Evolutionary conservation across 768 basidiomycete genomes (phyloP).

Genomic region (Tulasnella sp.): DNA sequence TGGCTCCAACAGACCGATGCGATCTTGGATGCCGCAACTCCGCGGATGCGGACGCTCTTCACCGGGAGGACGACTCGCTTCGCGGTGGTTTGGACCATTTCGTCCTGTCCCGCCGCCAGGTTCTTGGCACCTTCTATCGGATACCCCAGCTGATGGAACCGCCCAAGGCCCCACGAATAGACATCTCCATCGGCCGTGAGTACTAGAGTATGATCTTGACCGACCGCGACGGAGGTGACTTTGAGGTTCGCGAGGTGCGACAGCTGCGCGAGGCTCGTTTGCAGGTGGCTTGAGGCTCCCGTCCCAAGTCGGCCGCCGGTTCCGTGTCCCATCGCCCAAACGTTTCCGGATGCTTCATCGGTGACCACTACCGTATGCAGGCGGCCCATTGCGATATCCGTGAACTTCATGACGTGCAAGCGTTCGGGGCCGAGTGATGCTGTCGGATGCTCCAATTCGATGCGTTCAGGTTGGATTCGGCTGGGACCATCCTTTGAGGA

Average conservation of each 20-base stretch:
- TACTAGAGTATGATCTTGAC: constrained; percentile 91
- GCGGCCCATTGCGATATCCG: constrained; percentile 74
- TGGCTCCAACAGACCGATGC: constrained; percentile 93
- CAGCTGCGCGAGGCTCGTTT: constrained; percentile 53
- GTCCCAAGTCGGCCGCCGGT: constrained; percentile 78
- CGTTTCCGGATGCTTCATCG: constrained; percentile 62
- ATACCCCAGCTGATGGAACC: constrained; percentile 87
- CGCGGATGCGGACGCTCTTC: constrained; percentile 71
- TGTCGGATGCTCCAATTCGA: constrained; percentile 36
- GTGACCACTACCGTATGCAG: constrained; percentile 81
- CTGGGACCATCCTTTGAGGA: constrained; percentile 54
- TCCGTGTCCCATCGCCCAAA: constrained; percentile 86
- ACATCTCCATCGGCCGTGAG: constrained; percentile 78
- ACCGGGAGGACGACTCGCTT: constrained; percentile 68
- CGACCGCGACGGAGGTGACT: constrained; percentile 69
- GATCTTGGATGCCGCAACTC: constrained; percentile 80
- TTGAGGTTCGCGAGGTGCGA: constrained; percentile 49
- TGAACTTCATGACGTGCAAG: constrained; percentile 61
- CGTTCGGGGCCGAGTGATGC: constrained; percentile 33
- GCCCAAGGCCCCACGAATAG: constrained; percentile 84
- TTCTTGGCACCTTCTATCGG: constrained; percentile 51
- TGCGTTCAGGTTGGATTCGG: constrained; percentile 51
- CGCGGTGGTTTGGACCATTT: constrained; percentile 71
- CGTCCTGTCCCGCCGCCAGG: constrained; percentile 52
- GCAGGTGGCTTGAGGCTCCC: constrained; percentile 15